These are phyloP conservation scores for Ceratocystis harringtonii DNA, from an alignment of 2,329 filamentous ascomycete species.

Conservation along the genomic window DNA sequence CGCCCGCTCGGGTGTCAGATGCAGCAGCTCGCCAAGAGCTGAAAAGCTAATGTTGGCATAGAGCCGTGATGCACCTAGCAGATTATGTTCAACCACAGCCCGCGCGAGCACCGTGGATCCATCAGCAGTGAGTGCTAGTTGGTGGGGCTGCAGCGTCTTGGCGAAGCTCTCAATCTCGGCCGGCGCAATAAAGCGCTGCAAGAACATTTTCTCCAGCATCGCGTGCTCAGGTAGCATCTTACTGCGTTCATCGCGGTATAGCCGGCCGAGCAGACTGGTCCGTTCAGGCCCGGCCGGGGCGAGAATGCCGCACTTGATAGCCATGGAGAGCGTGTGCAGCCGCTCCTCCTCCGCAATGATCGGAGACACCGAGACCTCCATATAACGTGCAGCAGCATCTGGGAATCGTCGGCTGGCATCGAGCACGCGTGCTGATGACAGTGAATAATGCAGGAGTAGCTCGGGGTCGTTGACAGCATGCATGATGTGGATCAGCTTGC, in stretches of 20 bases:
- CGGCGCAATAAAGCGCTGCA: conserved; percentile 67
- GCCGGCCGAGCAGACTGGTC: conserved; percentile 59
- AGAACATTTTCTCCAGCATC: conserved; percentile 95
- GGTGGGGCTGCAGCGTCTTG: conserved; percentile 64
- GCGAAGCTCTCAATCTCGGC: conserved; percentile 81
- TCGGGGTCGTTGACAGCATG: conserved; percentile 59
- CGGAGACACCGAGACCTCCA: conserved; percentile 64
- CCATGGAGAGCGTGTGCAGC: conserved; percentile 66
- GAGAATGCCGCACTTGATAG: conserved; percentile 82
- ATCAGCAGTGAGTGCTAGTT: conserved; percentile 77
- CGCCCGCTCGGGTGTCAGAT: conserved; percentile 62
- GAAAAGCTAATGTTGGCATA: conserved; percentile 67
- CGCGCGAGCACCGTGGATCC: conserved; percentile 85
- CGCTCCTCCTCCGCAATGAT: conserved; percentile 77
- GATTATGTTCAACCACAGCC: conserved; percentile 90
- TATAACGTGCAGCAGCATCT: conserved; percentile 74
- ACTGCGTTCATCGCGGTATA: conserved; percentile 88
- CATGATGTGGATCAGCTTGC: conserved; percentile 89
- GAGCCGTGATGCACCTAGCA: conserved; percentile 67
- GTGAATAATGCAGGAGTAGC: conserved; percentile 68
- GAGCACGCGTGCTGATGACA: conserved; percentile 83
- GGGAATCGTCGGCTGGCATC: conserved; percentile 85
- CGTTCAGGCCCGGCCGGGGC: conserved; percentile 80
- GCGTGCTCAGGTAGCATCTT: conserved; percentile 60
- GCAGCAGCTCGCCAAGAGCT: conserved; percentile 61